These are phyloP conservation scores for Debaryomyces tyrocola DNA, from an alignment of 805 yeast genomes.

Conservation along the genomic window DNA sequence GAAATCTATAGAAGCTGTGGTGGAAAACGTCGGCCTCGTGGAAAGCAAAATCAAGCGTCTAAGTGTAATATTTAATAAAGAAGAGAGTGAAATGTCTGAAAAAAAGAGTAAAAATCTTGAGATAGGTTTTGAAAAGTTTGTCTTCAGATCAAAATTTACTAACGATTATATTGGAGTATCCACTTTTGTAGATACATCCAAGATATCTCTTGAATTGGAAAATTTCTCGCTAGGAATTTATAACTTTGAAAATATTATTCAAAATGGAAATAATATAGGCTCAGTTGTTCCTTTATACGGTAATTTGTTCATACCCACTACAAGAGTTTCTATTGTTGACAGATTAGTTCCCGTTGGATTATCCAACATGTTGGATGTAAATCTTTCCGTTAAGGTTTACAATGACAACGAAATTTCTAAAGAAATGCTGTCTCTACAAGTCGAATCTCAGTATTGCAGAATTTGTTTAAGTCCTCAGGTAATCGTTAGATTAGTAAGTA, in stretches of 20 bases:
- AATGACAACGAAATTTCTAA: constrained; percentile 29
- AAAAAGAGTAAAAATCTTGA: not conserved
- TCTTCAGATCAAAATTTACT: constrained; percentile 21
- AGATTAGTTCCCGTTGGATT: constrained; percentile 40
- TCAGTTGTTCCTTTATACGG: constrained; percentile 35
- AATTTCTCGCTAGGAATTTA: constrained; percentile 20
- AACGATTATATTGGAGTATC: constrained; percentile 40
- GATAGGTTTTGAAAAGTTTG: constrained; percentile 7
- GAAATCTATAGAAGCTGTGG: constrained; percentile 14
- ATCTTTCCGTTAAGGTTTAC: constrained; percentile 42
- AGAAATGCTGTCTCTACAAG: constrained; percentile 47
- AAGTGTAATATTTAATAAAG: not conserved
- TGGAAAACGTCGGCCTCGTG: constrained; percentile 2
- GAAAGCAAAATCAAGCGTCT: not conserved
- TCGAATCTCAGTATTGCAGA: constrained; percentile 60
- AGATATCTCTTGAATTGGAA: constrained; percentile 37
- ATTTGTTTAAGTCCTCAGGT: constrained; percentile 56
- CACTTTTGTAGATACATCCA: constrained; percentile 28
- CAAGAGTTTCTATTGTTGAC: constrained; percentile 40
- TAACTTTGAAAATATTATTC: constrained; percentile 21
- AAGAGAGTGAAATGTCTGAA: not conserved
- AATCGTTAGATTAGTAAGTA: constrained; percentile 38
- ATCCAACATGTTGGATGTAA: constrained; percentile 44
- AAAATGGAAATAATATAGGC: not conserved
- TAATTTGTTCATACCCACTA: constrained; percentile 40